Base-by-base conservation (phyloP, 2,329 filamentous ascomycete genomes). In the Ophiocordyceps camponoti-rufipedis region DNA sequence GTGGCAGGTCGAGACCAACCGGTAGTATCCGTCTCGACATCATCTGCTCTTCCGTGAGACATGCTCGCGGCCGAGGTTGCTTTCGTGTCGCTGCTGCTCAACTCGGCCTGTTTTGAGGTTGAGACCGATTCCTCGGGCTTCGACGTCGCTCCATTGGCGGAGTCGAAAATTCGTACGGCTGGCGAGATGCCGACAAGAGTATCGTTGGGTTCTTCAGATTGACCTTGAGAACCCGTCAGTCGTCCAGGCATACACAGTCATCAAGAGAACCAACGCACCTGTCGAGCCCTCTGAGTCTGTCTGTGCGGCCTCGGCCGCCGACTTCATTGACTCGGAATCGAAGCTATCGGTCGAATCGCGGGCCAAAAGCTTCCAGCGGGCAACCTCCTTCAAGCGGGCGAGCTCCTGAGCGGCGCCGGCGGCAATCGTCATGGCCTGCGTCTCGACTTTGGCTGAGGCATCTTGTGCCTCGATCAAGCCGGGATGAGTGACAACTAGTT, bases 401-500 rank as follows among this genome's bases (percentile, higher is more conserved):
- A 98, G 72, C 58, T 96, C 85, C 55, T 78, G 80, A 14, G 88
- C 89, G 16, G 87, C 80, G 31, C 76, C 66, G 48, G 86, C 79
- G 5, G 91, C 87, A 48, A 85, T 68, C 16, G 71, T 69, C 85
- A 96, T 95, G 45, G 78, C 88, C 45, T 78, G 71, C 42, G 82
- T 79, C 57, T 95, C 80, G 14, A 94, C 62, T 42, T 80, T 75
- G 41, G 76, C 73, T 5, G 77, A 78, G 35, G 77, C 74, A 31
- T 77, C 69, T 54, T 82, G 79, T 16, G 85, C 83, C 46, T 76
- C 67, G 18, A 71, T 66, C 12, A 95, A 69, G 28, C 75, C 78
- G 9, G 82, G 75, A 57, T 95, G 84, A 4, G 77, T 72, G 48
- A 82, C 73, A 38, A 86, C 83, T 45, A 88, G 74, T 48, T 78